phyloP scores from a whole-genome alignment of 805 yeast species.

The Starmerella sirachaensis region DNA sequence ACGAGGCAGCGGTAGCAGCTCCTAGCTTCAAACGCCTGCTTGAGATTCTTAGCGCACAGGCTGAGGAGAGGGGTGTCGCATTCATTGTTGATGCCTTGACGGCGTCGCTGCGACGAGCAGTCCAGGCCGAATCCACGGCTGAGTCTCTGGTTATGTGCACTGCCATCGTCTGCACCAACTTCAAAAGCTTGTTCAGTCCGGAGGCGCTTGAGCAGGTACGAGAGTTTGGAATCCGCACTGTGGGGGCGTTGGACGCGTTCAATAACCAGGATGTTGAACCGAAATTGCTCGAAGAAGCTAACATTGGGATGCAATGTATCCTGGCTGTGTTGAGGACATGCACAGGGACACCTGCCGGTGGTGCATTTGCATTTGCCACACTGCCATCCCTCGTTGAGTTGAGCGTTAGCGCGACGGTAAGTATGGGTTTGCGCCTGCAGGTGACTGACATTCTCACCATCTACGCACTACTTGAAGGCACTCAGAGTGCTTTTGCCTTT shows the following conservation, averaged over 20 bases:
- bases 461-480: conserved; percentile 13
- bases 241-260: conserved; percentile 14
- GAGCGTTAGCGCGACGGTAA: not conserved
- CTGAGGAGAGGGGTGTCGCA: conserved; percentile 9
- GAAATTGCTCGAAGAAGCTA: conserved; percentile 16
- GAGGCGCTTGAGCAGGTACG: conserved; percentile 6
- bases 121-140: conserved; percentile 8
- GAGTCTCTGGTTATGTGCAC: conserved; percentile 16
- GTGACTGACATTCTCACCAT: conserved; percentile 13
- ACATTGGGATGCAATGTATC: conserved; percentile 48
- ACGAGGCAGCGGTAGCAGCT: conserved; percentile 36
- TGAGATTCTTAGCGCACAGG: conserved; percentile 19
- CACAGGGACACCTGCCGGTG: conserved; percentile 8
- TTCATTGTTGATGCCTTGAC: conserved; percentile 15
- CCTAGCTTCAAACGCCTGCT: conserved; percentile 39
- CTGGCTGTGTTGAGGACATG: conserved; percentile 38
- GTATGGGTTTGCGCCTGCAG: not conserved
- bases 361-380: conserved; percentile 17
- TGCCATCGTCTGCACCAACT: conserved; percentile 16
- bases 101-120: conserved; percentile 15
- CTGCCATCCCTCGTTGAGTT: conserved; percentile 10
- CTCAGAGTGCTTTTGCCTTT: conserved; percentile 6
- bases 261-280: not conserved
- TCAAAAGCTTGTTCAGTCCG: conserved; percentile 6
- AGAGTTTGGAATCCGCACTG: conserved; percentile 20